Evolutionary conservation across 2,329 filamentous ascomycete species (phyloP), one percentile per base, ranked within the genome.

Genomic region (Hymenoscyphus linearis): DNA sequence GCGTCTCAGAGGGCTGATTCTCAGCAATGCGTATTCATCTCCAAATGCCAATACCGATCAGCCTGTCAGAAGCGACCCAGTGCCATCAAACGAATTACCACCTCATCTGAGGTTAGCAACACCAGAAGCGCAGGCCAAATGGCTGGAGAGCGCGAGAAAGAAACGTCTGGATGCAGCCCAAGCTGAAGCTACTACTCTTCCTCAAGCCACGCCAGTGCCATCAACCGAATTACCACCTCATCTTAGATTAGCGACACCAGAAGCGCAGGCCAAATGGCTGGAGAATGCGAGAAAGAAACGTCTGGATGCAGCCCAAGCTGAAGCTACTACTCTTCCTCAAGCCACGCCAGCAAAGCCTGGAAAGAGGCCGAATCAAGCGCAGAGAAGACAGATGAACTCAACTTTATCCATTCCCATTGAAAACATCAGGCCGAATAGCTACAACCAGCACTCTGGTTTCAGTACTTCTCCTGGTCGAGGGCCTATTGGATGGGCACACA

Each of bases 301-400:
- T 10, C 10, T 50, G 6, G 10, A 6, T 4, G 44, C 12, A 18
- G 13, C 10, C 18, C 44, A 50, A 50, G 22, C 44, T 4, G 1
- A 25, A 12, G 18, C 9, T 10, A 25, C 22, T 77, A 74, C 58
- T 37, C n/a, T 13, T 9, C 53, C 3, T 12, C 36, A 22, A 53
- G 9, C n/a, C 37, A 47, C 53, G 13, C 25, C 37, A 37, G 55
- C 61, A 40, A 44, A 36, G 36, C 60, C 63, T 36, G 59, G 64
- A 10, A 85, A 80, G 67, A 82, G 84, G 25, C 80, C 77, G 2
- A 88, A 88, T 63, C 85, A 88, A 69, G 84, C 85, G 1, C 82
- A 87, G 66, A 78, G 85, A 55, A 80, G 85, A 25, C 83, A 86
- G 67, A 84, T 86, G 82, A 85, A 79, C 60, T 78, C 83, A 4